Base-by-base conservation (phyloP, 306 rosid species). In the Hippophae rhamnoides region DNA sequence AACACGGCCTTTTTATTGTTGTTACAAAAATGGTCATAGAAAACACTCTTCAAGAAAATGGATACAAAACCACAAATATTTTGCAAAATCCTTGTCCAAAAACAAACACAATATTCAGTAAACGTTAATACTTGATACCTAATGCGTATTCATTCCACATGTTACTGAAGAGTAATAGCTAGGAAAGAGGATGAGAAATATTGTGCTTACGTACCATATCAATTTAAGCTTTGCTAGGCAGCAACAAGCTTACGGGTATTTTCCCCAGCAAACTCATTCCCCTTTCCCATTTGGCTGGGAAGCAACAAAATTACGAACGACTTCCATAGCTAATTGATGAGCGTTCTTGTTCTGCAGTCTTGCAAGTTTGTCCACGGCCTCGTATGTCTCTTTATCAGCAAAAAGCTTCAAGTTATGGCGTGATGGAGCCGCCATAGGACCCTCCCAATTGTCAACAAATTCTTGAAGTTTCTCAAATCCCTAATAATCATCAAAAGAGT, bases 251-350 rank as follows among this genome's bases (percentile, higher is more conserved):
- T 62, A 54, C 57, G 54, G 14, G 60, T 65, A 42, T 53, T 43
- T 61, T 62, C 61, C 57, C 47, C 47, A 13, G 64, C 57, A 13
- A 46, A 65, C 58, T 80, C 81, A 84, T 62, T 88, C 85, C 55
- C 76, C 54, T 74, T 77, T 85, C 57, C 98, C 98, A 65, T 92
- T 92, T 74, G 81, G 82, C 69, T 77, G 87, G 67, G 83, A 61
- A 58, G 86, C 93, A 58, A 85, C 96, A 62, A 76, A 92, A 75
- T 80, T 80, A 79, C 99, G 90, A 59, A 92, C 57, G 57, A 92
- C 82, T 71, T 88, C 99, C 69, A 88, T 87, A 66, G 99, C 96
- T 52, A 92, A 68, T 67, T 83, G 95, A 79, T 92, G 96, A n/a
- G 99, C 96, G 64, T 47, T 92, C 88, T 92, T 92, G 72, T 80